Conservation (phyloP, 345 rosid species). For the Lumnitzera littorea region DNA sequence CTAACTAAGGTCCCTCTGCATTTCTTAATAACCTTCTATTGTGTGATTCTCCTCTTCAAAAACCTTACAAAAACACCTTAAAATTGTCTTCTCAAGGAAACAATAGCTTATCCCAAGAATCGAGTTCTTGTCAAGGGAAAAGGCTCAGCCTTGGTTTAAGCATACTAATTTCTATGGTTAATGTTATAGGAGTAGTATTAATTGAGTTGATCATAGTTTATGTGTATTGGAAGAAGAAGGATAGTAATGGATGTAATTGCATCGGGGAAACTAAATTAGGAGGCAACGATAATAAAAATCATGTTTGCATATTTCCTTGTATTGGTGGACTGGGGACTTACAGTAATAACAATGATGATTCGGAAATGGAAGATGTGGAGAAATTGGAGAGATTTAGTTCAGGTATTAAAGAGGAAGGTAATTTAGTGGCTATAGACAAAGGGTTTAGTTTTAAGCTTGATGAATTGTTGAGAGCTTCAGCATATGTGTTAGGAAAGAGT, state of each 20-base stretch:
- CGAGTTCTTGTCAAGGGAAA: constrained; percentile 16
- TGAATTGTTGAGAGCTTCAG: constrained; percentile 90
- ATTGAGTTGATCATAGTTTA: constrained; percentile 64
- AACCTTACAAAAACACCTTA: constrained; percentile 40
- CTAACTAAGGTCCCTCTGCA: constrained; percentile 94
- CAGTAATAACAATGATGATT: constrained; percentile 43
- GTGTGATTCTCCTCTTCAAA: constrained; percentile 93
- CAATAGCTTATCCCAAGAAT: constrained; percentile 20
- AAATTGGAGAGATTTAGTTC: constrained; percentile 21
- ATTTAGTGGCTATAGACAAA: constrained; percentile 82
- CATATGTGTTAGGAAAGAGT: constrained; percentile 93
- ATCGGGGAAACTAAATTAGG: constrained; percentile 61
- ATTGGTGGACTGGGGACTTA: constrained; percentile 13
- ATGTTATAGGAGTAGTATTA: constrained; percentile 75
- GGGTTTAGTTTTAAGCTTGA: constrained; percentile 91
- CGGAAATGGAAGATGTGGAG: constrained; percentile 57
- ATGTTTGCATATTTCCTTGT: constrained; percentile 24
- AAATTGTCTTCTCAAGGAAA: constrained; percentile 21
- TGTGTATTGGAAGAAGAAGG: constrained; percentile 90
- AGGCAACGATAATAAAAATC: constrained; percentile 37
- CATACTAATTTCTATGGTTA: constrained; percentile 60
- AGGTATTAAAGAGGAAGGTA: constrained; percentile 45
- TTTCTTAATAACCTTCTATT: constrained; percentile 69
- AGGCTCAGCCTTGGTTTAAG: constrained; percentile 66
- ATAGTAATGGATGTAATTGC: constrained; percentile 72